phyloP scores from a whole-genome alignment of 2,329 filamentous ascomycete species.

The Cryphonectria naterciae region DNA sequence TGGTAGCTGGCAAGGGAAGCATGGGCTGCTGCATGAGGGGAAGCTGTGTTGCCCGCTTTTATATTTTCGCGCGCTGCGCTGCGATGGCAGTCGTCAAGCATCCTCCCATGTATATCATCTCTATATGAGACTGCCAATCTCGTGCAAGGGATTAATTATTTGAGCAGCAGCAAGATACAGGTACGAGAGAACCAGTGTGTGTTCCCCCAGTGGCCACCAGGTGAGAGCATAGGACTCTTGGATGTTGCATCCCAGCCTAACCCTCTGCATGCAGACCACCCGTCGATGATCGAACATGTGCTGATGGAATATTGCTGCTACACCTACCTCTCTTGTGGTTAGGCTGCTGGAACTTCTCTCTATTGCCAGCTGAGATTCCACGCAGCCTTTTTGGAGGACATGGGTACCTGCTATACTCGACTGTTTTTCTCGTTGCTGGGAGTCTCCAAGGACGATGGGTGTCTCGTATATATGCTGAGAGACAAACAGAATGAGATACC shows the following conservation, averaged over 20 bases:
- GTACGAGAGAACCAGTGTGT: not conserved
- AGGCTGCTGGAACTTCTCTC: not conserved
- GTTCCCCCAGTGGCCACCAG: not conserved
- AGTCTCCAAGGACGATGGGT: not conserved
- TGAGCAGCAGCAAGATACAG: not conserved
- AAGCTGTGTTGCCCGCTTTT: not conserved
- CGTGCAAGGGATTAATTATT: not conserved
- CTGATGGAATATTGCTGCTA: not conserved
- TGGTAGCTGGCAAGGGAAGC: not conserved
- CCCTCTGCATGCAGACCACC: not conserved
- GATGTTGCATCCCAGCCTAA: not conserved
- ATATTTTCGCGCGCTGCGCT: too few species aligned
- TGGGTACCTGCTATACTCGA: not conserved
- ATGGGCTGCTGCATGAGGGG: constrained; percentile 1
- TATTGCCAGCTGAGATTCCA: too few species aligned
- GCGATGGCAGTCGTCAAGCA: not conserved
- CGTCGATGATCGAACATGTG: not conserved
- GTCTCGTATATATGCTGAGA: too few species aligned
- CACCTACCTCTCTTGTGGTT: not conserved
- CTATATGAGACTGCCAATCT: not conserved
- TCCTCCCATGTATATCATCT: not conserved
- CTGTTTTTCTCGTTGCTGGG: not conserved
- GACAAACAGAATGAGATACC: not conserved
- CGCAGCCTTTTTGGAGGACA: not conserved
- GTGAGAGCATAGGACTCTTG: not conserved